Conservation (phyloP, 1,139 yeast species). For the Protomyces pachydermus region DNA sequence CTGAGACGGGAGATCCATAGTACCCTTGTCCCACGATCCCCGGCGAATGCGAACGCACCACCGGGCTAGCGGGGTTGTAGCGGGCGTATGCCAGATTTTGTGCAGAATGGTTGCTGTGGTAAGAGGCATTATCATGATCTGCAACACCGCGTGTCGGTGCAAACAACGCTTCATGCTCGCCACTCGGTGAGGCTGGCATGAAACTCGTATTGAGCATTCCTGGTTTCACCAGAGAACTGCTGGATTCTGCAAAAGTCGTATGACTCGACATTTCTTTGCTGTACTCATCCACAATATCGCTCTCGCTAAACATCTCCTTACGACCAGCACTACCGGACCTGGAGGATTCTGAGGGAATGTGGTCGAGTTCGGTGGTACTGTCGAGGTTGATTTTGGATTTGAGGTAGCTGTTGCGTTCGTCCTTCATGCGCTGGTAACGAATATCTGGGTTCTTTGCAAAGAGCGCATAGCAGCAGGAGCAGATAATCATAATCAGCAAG, state of each 20-base stretch:
- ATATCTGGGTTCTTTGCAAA: constrained; percentile 90
- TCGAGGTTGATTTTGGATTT: constrained; percentile 26
- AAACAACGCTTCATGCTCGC: constrained; percentile 25
- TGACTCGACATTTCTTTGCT: constrained; percentile 2
- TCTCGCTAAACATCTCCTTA: constrained; percentile 22
- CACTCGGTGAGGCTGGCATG: constrained; percentile 16
- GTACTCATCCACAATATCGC: constrained; percentile 14
- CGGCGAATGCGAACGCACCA: constrained; percentile 10
- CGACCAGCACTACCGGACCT: constrained; percentile 5
- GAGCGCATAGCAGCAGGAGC: constrained; percentile 79
- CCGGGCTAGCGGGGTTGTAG: not conserved
- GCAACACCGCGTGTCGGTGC: constrained; percentile 5
- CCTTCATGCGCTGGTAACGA: constrained; percentile 93
- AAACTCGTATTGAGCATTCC: not conserved
- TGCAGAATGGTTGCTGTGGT: not conserved
- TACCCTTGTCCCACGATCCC: not conserved
- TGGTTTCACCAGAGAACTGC: constrained; percentile 5
- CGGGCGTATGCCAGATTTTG: not conserved
- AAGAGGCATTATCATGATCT: not conserved
- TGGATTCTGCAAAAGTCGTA: constrained; percentile 5
- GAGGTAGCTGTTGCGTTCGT: constrained; percentile 61
- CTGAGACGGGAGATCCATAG: not conserved
- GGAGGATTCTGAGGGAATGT: constrained; percentile 10
- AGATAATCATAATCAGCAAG: constrained; percentile 68
- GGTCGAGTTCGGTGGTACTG: constrained; percentile 22